Percentiles rank a stretch among this genome's conserved stretches.
These are phyloP conservation scores for Yamadazyma olivae DNA, from an alignment of 805 yeast species.

Conservation along the genomic window DNA sequence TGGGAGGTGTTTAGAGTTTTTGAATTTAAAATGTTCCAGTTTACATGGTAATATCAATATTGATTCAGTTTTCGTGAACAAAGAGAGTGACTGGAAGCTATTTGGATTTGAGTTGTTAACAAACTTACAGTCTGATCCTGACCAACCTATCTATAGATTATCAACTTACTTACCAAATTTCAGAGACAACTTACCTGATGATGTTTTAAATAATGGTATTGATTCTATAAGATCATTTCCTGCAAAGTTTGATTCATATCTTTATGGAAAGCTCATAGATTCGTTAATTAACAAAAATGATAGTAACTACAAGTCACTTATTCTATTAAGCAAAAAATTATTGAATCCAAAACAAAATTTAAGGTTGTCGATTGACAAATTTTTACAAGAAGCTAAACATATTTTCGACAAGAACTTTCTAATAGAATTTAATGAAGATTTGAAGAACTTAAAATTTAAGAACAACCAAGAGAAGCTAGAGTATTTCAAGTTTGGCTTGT, in stretches of 20 bases:
- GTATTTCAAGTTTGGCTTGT: slow-evolving; percentile 32
- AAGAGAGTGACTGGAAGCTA: slow-evolving; percentile 77
- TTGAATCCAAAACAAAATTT: slow-evolving; percentile 32
- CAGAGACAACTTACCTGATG: slow-evolving; percentile 42
- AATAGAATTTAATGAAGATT: slow-evolving; percentile 48
- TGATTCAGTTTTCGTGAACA: slow-evolving; percentile 59
- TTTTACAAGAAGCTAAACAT: slow-evolving; percentile 17
- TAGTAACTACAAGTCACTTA: slow-evolving; percentile 1
- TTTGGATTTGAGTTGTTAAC: slow-evolving; percentile 76
- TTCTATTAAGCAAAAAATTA: slow-evolving; percentile 24
- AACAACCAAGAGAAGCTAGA: slow-evolving; percentile 51
- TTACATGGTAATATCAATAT: slow-evolving; percentile 61
- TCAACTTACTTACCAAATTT: slow-evolving; percentile 22
- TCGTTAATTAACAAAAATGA: neutral
- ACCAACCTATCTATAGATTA: slow-evolving; percentile 39
- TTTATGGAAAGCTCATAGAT: slow-evolving; percentile 53
- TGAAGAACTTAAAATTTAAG: slow-evolving; percentile 56
- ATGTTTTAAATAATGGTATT: slow-evolving; percentile 44
- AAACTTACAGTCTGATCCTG: slow-evolving; percentile 44
- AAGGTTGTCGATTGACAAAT: slow-evolving; percentile 27
- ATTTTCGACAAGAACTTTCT: slow-evolving; percentile 42
- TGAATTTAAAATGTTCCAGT: slow-evolving; percentile 56
- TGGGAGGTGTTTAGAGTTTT: slow-evolving; percentile 50
- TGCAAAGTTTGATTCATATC: slow-evolving; percentile 60
- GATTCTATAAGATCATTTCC: slow-evolving; percentile 34